Percentiles rank a stretch among this genome's conserved stretches.
phyloP scores from a whole-genome alignment of 2,329 filamentous ascomycete species.

The Aspergillus novoparasiticus region DNA sequence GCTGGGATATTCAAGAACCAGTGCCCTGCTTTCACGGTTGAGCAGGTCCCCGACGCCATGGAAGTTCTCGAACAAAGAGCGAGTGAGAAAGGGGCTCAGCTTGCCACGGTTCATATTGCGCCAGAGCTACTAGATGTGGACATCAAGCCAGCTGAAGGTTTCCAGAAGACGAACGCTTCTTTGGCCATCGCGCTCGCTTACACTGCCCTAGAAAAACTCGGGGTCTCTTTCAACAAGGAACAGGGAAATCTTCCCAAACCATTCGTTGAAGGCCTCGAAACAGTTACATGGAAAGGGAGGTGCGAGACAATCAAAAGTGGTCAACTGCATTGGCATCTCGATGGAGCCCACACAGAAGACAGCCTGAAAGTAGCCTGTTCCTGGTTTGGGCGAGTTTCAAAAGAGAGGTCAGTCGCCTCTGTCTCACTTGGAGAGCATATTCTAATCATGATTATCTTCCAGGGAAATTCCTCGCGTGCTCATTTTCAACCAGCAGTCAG shows the following conservation, averaged over 20 bases:
- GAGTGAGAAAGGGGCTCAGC: conserved; percentile 17
- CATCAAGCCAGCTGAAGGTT: not conserved
- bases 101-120: conserved; percentile 21
- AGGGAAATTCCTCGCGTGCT: conserved; percentile 24
- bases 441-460: conserved; percentile 3
- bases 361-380: conserved; percentile 40
- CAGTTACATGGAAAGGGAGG: conserved; percentile 37
- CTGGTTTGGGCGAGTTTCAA: conserved; percentile 38
- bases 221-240: not conserved
- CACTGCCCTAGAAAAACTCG: not conserved
- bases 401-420: conserved; percentile 9
- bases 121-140: not conserved
- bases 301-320: conserved; percentile 34
- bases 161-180: conserved; percentile 36
- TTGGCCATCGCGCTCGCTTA: conserved; percentile 30
- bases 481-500: conserved; percentile 37
- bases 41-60: conserved; percentile 52
- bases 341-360: conserved; percentile 48
- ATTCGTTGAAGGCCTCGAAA: conserved; percentile 26
- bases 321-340: conserved; percentile 40
- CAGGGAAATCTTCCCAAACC: conserved; percentile 23
- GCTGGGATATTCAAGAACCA: conserved; percentile 69
- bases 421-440: not conserved
- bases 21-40: conserved; percentile 60
- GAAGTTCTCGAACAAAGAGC: conserved; percentile 56